phyloP scores from a whole-genome alignment of 2,329 filamentous ascomycete genomes.

The Chrysosporium queenslandicum region DNA sequence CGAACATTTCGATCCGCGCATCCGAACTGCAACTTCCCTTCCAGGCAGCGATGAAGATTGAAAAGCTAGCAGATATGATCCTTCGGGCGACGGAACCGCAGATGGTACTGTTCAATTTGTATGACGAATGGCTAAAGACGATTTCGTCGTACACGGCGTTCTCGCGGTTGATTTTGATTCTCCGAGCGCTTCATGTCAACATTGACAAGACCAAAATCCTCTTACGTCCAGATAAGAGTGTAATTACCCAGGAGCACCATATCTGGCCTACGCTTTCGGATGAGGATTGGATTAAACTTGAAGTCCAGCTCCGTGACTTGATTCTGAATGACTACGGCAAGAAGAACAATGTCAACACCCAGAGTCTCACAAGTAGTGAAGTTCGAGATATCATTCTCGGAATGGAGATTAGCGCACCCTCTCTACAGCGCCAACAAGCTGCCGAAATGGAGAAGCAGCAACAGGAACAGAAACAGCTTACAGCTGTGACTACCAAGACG shows the following conservation, averaged over 20 bases:
- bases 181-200: constrained; percentile 93
- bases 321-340: constrained; percentile 98
- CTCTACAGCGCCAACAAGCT: constrained; percentile 94
- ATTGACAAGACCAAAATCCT: constrained; percentile 97
- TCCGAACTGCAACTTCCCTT: constrained; percentile 95
- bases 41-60: constrained; percentile 99
- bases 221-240: constrained; percentile 88
- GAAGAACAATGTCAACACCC: constrained; percentile 99
- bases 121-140: constrained; percentile 97
- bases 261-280: constrained; percentile 94
- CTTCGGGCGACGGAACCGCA: constrained; percentile 95
- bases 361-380: constrained; percentile 90
- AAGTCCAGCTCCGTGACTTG: constrained; percentile 86
- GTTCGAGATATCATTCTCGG: constrained; percentile 96
- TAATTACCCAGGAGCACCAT: constrained; percentile 96
- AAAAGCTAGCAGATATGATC: constrained; percentile 99
- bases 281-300: constrained; percentile 99
- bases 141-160: constrained; percentile 98
- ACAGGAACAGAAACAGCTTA: constrained; percentile 90
- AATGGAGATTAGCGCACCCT: constrained; percentile 98
- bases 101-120: constrained; percentile 98
- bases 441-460: constrained; percentile 99
- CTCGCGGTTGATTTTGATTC: constrained; percentile 83
- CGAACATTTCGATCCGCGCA: constrained; percentile 95
- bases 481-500: constrained; percentile 94